phyloP scores from a whole-genome alignment of 345 rosid species.

The Hibiscus tridactylites region DNA sequence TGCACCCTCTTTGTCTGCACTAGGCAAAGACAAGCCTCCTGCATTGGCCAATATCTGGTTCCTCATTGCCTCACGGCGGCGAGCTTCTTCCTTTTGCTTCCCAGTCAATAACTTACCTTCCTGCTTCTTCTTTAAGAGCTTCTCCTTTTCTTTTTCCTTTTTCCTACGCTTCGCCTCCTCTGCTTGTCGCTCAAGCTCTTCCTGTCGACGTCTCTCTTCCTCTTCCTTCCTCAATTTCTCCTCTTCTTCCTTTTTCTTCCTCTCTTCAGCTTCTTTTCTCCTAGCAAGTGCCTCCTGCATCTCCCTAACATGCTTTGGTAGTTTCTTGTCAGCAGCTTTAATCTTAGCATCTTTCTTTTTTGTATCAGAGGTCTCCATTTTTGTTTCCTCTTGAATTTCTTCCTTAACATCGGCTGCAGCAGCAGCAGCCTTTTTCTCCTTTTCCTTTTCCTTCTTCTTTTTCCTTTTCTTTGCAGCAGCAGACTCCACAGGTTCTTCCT shows the following conservation, averaged over 20 bases:
- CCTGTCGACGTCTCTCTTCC: constrained; percentile 73
- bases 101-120: constrained; percentile 88
- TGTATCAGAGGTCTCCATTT: constrained; percentile 31
- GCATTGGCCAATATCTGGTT: constrained; percentile 62
- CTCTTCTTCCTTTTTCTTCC: constrained; percentile 77
- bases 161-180: constrained; percentile 88
- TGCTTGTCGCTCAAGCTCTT: constrained; percentile 83
- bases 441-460: constrained; percentile 80
- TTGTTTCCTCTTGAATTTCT: constrained; percentile 42
- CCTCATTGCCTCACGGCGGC: constrained; percentile 76
- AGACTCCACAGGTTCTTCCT: constrained; percentile 57
- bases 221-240: constrained; percentile 84
- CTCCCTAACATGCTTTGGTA: constrained; percentile 92
- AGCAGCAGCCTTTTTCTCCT: constrained; percentile 49
- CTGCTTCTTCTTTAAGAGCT: constrained; percentile 69
- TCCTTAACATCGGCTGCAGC: constrained; percentile 38
- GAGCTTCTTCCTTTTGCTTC: constrained; percentile 86
- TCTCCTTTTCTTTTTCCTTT: constrained; percentile 89
- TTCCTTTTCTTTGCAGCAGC: constrained; percentile 89
- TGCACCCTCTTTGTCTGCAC: constrained; percentile 42
- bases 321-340: constrained; percentile 79
- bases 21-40: constrained; percentile 33
- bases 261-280: constrained; percentile 73
- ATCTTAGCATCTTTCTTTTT: constrained; percentile 68
- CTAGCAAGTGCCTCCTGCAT: constrained; percentile 90